A percentile compares a stretch with the other conserved stretches of the same genome.
phyloP scores from a whole-genome alignment of 345 rosid genomes.

The Ceriops zippeliana region DNA sequence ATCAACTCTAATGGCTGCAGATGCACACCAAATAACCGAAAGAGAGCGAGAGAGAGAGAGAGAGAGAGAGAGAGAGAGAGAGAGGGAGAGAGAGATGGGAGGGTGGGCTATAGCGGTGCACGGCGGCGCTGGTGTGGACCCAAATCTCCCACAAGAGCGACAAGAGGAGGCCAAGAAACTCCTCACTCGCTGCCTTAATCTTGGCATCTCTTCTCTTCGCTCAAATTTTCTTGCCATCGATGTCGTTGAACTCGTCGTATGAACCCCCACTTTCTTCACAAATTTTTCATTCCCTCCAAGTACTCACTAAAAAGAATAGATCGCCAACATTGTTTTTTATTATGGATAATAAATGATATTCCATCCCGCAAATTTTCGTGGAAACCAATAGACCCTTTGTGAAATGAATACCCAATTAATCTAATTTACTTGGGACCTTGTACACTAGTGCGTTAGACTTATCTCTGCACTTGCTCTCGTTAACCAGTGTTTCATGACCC shows the following conservation, averaged over 20 bases:
- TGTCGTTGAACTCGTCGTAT: slow-evolving; percentile 90
- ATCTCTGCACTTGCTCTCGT: too few relatives aligned
- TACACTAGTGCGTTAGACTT: too few relatives aligned
- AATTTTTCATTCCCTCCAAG: too few relatives aligned
- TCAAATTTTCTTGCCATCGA: slow-evolving; percentile 76
- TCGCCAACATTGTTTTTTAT: too few relatives aligned
- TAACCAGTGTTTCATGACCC: too few relatives aligned
- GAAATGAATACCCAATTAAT: too few relatives aligned
- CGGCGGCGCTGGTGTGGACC: slow-evolving; percentile 99
- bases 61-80: slow-evolving; percentile 8
- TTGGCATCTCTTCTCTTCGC: slow-evolving; percentile 80
- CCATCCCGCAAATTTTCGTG: too few relatives aligned
- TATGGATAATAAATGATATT: too few relatives aligned
- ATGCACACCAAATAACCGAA: background rate
- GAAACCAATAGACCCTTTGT: too few relatives aligned
- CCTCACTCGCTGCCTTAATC: slow-evolving; percentile 78
- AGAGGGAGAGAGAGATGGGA: slow-evolving; percentile 41
- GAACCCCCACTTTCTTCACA: background rate
- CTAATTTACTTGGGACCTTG: too few relatives aligned
- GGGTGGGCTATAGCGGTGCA: slow-evolving; percentile 98
- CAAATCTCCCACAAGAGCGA: slow-evolving; percentile 70
- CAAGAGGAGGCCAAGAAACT: slow-evolving; percentile 86
- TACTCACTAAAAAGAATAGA: too few relatives aligned
- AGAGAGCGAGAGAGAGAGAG: background rate
- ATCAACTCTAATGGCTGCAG: too few relatives aligned